These are phyloP conservation scores for Malassezia caprae DNA, from an alignment of 1,284 basidiomycete species.

Conservation along the genomic window DNA sequence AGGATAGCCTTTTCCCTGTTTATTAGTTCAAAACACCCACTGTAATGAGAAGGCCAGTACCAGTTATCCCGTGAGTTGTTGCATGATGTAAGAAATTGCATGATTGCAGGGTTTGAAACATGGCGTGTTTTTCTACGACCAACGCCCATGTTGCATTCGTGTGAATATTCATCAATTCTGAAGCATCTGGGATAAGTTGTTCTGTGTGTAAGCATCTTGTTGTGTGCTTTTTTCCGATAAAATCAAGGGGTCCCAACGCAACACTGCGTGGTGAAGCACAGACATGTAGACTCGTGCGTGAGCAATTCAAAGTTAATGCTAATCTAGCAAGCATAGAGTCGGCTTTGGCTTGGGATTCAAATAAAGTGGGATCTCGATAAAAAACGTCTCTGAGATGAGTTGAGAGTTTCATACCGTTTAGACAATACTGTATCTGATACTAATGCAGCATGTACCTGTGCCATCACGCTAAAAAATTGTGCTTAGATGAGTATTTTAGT, in stretches of 20 bases:
- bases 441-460: conserved; percentile 22
- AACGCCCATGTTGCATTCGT: conserved; percentile 19
- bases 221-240: not conserved
- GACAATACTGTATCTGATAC: conserved; percentile 12
- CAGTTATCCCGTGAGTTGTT: not conserved
- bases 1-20: conserved; percentile 33
- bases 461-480: conserved; percentile 20
- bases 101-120: conserved; percentile 21
- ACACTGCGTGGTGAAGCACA: conserved; percentile 28
- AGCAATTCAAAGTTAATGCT: conserved; percentile 2
- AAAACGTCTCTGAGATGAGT: conserved; percentile 26
- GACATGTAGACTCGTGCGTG: conserved; percentile 21
- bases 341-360: conserved; percentile 23
- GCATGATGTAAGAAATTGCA: conserved; percentile 4
- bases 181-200: conserved; percentile 16
- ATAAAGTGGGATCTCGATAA: conserved; percentile 27
- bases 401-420: conserved; percentile 19
- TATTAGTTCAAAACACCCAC: not conserved
- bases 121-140: conserved; percentile 39
- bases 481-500: not conserved
- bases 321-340: conserved; percentile 23
- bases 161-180: not conserved
- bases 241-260: conserved; percentile 15
- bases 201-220: not conserved
- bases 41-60: not conserved